These are phyloP conservation scores for Cavenderia fasciculata DNA, from an alignment of 78 protist species.

Conservation along the genomic window DNA sequence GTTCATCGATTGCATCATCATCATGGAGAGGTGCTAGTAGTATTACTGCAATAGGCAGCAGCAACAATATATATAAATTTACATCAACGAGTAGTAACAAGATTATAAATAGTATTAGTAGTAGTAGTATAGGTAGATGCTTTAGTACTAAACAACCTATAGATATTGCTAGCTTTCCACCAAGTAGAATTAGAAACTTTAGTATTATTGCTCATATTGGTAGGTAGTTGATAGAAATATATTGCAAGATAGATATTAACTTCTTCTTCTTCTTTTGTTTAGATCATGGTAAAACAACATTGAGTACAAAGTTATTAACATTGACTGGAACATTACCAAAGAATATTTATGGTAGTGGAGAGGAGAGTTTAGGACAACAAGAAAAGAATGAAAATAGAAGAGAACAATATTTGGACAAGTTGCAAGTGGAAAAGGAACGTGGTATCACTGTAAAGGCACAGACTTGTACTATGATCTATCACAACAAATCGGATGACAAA, in stretches of 20 bases:
- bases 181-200: slow-evolving; percentile 53
- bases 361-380: slow-evolving; percentile 38
- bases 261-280: neutral
- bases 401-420: slow-evolving; percentile 76
- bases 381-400: slow-evolving; percentile 45
- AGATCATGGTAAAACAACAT: slow-evolving; percentile 84
- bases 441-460: slow-evolving; percentile 95
- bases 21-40: too few relatives aligned
- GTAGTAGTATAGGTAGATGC: too few relatives aligned
- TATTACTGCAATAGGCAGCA: too few relatives aligned
- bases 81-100: too few relatives aligned
- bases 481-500: slow-evolving; percentile 47
- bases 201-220: slow-evolving; percentile 76
- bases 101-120: too few relatives aligned
- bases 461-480: slow-evolving; percentile 77
- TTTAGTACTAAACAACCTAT: neutral
- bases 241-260: neutral
- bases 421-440: slow-evolving; percentile 88
- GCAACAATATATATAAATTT: too few relatives aligned
- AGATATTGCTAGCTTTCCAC: slow-evolving; percentile 60
- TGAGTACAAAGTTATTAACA: slow-evolving; percentile 73
- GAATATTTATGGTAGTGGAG: slow-evolving; percentile 68
- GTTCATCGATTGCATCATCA: too few relatives aligned
- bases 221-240: neutral
- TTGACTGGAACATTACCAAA: slow-evolving; percentile 80